These are phyloP conservation scores for Fistulinella cinereoalba DNA, from an alignment of 1,284 basidiomycete species.

Conservation along the genomic window DNA sequence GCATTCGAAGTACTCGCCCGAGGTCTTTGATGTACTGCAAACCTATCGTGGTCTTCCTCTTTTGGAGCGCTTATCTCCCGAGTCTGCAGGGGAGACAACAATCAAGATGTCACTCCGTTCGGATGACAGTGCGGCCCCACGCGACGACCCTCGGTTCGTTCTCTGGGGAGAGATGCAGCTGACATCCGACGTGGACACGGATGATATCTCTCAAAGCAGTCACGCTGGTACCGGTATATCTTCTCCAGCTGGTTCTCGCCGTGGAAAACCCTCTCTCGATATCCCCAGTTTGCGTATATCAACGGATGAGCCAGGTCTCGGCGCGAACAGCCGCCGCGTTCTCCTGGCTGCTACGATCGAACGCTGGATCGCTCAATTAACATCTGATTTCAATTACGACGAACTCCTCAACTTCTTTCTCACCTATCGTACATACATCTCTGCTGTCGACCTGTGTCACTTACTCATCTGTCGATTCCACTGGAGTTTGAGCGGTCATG, in stretches of 20 bases:
- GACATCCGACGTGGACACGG: conserved; percentile 35
- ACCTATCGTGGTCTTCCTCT: conserved; percentile 72
- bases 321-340: conserved; percentile 42
- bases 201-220: conserved; percentile 52
- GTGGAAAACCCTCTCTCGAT: conserved; percentile 31
- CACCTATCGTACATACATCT: conserved; percentile 81
- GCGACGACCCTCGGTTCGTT: conserved; percentile 83
- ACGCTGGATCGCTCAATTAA: conserved; percentile 86
- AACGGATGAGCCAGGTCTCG: conserved; percentile 13
- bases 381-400: conserved; percentile 78
- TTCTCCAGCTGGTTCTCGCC: conserved; percentile 36
- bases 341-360: conserved; percentile 85
- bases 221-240: conserved; percentile 48
- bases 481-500: conserved; percentile 70
- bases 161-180: conserved; percentile 74
- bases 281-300: conserved; percentile 32
- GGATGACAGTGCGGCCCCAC: conserved; percentile 65
- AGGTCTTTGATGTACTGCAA: conserved; percentile 80
- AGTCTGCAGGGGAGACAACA: conserved; percentile 45
- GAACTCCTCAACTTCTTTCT: conserved; percentile 84
- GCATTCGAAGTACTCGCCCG: conserved; percentile 63
- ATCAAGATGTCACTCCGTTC: conserved; percentile 64
- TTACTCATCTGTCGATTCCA: conserved; percentile 81
- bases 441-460: conserved; percentile 71
- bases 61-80: conserved; percentile 55